phyloP scores from a whole-genome alignment of 116 monocot species.

The Zostera marina region DNA sequence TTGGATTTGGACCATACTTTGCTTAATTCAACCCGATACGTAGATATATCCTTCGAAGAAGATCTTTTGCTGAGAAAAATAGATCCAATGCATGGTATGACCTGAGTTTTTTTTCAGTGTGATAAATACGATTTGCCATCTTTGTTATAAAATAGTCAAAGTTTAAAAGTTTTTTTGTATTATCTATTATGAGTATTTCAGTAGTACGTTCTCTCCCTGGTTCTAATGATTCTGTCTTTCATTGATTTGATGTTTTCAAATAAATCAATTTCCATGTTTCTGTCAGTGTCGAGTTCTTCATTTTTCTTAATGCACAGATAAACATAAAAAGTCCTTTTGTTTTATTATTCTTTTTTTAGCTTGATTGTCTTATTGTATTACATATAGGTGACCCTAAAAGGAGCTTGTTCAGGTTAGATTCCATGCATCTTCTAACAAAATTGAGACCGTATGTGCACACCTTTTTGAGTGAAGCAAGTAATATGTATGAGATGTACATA shows the following conservation, averaged over 20 bases:
- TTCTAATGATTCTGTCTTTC: background rate
- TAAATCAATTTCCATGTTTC: background rate
- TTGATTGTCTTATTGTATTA: background rate
- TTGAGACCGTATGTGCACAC: conserved; percentile 67
- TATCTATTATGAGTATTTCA: background rate
- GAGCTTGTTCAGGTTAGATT: conserved; percentile 45
- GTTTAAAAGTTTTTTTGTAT: background rate
- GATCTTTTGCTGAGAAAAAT: conserved; percentile 25
- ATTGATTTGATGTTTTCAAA: background rate
- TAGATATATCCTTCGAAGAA: conserved; percentile 46
- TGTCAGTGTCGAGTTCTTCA: too few relatives aligned
- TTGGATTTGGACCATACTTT: conserved; percentile 88
- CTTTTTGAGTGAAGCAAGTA: conserved; percentile 70
- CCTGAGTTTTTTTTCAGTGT: background rate
- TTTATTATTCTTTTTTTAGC: background rate
- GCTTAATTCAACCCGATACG: conserved; percentile 59
- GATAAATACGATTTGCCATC: background rate
- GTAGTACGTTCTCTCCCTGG: background rate
- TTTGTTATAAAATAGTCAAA: background rate
- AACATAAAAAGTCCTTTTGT: background rate
- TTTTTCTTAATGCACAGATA: too few relatives aligned
- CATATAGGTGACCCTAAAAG: conserved; percentile 27
- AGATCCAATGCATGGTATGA: conserved; percentile 22
- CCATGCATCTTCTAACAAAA: conserved; percentile 74
- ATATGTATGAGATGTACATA: conserved; percentile 79